Conservation (phyloP, 371 early-diverging fungal species). For the Amoeboaphelidium protococcarum region DNA sequence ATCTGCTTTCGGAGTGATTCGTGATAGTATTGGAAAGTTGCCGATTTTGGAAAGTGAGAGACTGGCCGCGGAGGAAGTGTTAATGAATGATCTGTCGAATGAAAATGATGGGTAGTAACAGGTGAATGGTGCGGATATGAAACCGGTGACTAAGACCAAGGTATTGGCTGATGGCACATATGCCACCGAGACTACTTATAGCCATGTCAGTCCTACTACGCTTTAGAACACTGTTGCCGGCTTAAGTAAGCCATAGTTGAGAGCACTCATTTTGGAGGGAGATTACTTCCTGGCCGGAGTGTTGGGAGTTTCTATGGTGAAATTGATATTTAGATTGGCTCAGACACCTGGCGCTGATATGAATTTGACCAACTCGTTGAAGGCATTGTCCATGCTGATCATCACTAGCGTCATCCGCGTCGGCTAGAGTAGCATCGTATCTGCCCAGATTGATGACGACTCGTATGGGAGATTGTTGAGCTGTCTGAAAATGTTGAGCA, state of each 20-base stretch:
- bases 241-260: neutral
- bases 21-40: slow-evolving; percentile 56
- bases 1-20: slow-evolving; percentile 49
- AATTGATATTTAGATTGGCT: slow-evolving; percentile 48
- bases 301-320: slow-evolving; percentile 60
- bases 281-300: slow-evolving; percentile 75
- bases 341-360: slow-evolving; percentile 19
- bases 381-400: slow-evolving; percentile 53
- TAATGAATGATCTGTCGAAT: neutral
- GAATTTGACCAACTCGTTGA: slow-evolving; percentile 20
- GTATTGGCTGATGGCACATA: slow-evolving; percentile 89
- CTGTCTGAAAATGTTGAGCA: slow-evolving; percentile 25
- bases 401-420: slow-evolving; percentile 80
- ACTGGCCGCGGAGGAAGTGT: neutral
- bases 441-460: slow-evolving; percentile 78
- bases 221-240: neutral
- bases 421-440: slow-evolving; percentile 50
- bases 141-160: slow-evolving; percentile 27
- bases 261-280: slow-evolving; percentile 52
- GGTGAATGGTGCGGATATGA: slow-evolving; percentile 11
- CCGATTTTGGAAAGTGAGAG: slow-evolving; percentile 57
- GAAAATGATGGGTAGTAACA: slow-evolving; percentile 18
- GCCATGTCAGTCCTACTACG: slow-evolving; percentile 19
- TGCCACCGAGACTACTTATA: slow-evolving; percentile 63
- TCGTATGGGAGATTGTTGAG: slow-evolving; percentile 69